A percentile compares a stretch with the other conserved stretches of the same genome.
phyloP scores from a whole-genome alignment of 1,284 basidiomycete genomes.

The Coniophora puteana region DNA sequence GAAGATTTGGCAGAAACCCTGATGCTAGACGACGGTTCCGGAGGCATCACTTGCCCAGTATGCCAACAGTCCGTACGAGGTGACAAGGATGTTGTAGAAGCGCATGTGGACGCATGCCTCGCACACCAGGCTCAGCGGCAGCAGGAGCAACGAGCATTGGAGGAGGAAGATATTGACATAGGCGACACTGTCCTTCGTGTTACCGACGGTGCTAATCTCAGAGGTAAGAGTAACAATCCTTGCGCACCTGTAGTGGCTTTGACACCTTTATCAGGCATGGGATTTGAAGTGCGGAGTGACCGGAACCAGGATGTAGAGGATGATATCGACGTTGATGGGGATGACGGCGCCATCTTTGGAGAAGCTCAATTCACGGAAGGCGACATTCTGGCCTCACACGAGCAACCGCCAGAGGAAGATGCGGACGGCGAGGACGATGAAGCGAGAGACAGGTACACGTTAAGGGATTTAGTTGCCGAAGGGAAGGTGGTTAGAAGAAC shows the following conservation, averaged over 20 bases:
- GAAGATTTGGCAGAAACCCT: constrained; percentile 40
- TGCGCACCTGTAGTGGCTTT: constrained; percentile 2
- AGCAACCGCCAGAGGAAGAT: constrained; percentile 8
- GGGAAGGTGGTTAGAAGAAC: constrained; percentile 36
- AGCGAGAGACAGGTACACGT: constrained; percentile 39
- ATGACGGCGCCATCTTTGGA: constrained; percentile 64
- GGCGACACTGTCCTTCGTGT: constrained; percentile 19
- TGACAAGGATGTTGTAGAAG: constrained; percentile 67
- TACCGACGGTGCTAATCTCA: constrained; percentile 29
- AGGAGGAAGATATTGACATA: constrained; percentile 31
- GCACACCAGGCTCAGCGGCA: constrained; percentile 51
- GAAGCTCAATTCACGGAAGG: constrained; percentile 70
- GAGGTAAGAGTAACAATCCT: constrained; percentile 26
- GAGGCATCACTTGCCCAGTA: constrained; percentile 58
- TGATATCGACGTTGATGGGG: constrained; percentile 75
- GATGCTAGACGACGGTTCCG: constrained; percentile 27
- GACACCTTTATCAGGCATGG: constrained; percentile 41
- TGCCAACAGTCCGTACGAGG: constrained; percentile 55
- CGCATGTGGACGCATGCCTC: constrained; percentile 74
- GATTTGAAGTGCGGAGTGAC: constrained; percentile 59
- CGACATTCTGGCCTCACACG: constrained; percentile 46
- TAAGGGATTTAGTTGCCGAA: constrained; percentile 50
- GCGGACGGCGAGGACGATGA: constrained; percentile 22
- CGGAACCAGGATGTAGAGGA: constrained; percentile 65
- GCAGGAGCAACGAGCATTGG: constrained; percentile 27